Evolutionary conservation across 179 eudicot species (phyloP).

Genomic region (Nepenthes alata): DNA sequence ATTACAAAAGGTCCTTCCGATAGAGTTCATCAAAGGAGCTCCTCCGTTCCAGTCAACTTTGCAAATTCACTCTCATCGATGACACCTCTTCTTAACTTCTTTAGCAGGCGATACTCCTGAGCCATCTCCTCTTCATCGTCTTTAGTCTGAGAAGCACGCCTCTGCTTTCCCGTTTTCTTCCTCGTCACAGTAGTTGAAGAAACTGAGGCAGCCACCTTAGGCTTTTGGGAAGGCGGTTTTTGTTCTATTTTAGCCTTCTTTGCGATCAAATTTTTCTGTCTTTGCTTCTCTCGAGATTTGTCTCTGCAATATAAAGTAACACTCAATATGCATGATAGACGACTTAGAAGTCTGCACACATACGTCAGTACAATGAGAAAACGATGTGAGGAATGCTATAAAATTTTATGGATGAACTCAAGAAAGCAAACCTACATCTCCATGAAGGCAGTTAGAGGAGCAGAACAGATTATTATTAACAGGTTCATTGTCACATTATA

Average conservation of each 20-base stretch:
- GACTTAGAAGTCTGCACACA: no score
- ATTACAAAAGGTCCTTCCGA: no score
- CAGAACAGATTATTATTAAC: neutral
- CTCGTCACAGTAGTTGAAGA: slow-evolving; percentile 23
- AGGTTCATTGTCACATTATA: neutral
- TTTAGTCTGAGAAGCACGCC: slow-evolving; percentile 60
- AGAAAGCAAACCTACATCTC: no score
- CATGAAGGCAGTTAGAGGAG: no score
- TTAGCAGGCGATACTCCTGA: slow-evolving; percentile 57
- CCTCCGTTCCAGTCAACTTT: slow-evolving; percentile 68
- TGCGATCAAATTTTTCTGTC: slow-evolving; percentile 56
- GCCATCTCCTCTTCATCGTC: slow-evolving; percentile 73
- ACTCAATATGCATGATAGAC: neutral
- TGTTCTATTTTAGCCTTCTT: slow-evolving; percentile 41
- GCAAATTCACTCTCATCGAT: slow-evolving; percentile 69
- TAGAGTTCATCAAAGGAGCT: slow-evolving; percentile 21
- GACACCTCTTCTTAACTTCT: slow-evolving; percentile 69
- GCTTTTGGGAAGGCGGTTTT: slow-evolving; percentile 26
- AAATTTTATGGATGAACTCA: no score
- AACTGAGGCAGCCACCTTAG: slow-evolving; percentile 26
- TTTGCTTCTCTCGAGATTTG: slow-evolving; percentile 86
- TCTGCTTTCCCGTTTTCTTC: slow-evolving; percentile 78
- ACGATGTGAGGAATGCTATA: no score
- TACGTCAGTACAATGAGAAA: no score
- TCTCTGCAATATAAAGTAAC: slow-evolving; percentile 33